Evolutionary conservation across 306 rosid species (phyloP).

Genomic region (Citrullus mucosospermus): DNA sequence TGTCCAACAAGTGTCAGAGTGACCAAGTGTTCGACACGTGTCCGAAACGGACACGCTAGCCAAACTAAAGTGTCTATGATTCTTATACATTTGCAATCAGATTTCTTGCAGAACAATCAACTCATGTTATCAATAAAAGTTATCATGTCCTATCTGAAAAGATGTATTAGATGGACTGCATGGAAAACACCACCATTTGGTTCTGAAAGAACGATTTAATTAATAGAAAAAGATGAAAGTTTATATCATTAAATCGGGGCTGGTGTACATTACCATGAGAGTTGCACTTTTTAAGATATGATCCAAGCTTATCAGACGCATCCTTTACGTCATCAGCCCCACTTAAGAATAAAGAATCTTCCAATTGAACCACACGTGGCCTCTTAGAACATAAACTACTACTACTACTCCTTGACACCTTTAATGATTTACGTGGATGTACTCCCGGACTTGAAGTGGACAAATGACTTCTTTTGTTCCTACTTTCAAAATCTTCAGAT

Average conservation of each 20-base stretch:
- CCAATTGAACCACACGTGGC: conserved; percentile 38
- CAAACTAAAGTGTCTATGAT: too few species aligned
- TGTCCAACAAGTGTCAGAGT: too few species aligned
- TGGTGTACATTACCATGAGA: conserved; percentile 43
- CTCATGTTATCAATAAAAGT: not conserved
- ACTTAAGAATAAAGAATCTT: conserved; percentile 23
- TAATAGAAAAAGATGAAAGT: not conserved
- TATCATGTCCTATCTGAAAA: not conserved
- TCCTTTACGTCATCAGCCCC: conserved; percentile 44
- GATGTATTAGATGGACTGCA: not conserved
- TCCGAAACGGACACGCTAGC: too few species aligned
- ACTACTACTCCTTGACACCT: conserved; percentile 32
- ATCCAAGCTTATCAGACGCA: conserved; percentile 36
- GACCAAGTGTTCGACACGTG: too few species aligned
- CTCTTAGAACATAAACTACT: conserved; percentile 36
- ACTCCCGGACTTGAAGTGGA: conserved; percentile 24
- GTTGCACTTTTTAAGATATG: conserved; percentile 29
- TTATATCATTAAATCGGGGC: not conserved
- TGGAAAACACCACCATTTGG: not conserved
- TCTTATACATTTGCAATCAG: not conserved
- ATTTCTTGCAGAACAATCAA: not conserved
- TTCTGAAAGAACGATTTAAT: not conserved
- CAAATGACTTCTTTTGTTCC: conserved; percentile 28
- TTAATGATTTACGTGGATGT: conserved; percentile 36
- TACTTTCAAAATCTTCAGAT: conserved; percentile 19